phyloP scores from a whole-genome alignment of 345 rosid species.

The Pugionium cornutum region DNA sequence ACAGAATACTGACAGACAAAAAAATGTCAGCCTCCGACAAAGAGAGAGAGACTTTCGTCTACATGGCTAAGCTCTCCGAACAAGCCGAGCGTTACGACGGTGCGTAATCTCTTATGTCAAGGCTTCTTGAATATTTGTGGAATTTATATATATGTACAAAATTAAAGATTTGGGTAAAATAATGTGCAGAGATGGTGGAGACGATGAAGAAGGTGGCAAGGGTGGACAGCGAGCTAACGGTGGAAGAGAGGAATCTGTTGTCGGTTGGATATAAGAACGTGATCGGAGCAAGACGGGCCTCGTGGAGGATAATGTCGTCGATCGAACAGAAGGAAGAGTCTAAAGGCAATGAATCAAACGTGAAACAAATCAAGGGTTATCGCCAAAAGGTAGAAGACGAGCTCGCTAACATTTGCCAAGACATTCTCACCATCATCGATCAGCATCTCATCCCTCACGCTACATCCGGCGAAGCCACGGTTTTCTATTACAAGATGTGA shows the following conservation, averaged over 20 bases:
- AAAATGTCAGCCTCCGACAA: conserved; percentile 61
- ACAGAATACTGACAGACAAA: conserved; percentile 28
- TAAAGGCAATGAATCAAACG: conserved; percentile 83
- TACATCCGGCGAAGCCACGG: conserved; percentile 89
- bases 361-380: conserved; percentile 72
- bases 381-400: conserved; percentile 95
- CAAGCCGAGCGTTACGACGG: conserved; percentile 98
- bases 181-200: conserved; percentile 85
- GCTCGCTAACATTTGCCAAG: conserved; percentile 78
- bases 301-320: conserved; percentile 97
- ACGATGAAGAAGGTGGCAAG: conserved; percentile 86
- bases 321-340: conserved; percentile 97
- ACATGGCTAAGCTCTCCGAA: conserved; percentile 91
- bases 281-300: conserved; percentile 90
- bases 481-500: conserved; percentile 96
- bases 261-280: conserved; percentile 93
- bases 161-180: background rate
- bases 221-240: conserved; percentile 80
- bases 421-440: conserved; percentile 84
- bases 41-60: conserved; percentile 80
- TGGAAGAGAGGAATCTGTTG: conserved; percentile 95
- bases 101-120: conserved; percentile 14
- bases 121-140: background rate
- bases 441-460: conserved; percentile 82
- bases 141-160: background rate